Evolutionary conservation across 2,329 filamentous ascomycete species (phyloP).

Genomic region (Monosporascus ibericus): DNA sequence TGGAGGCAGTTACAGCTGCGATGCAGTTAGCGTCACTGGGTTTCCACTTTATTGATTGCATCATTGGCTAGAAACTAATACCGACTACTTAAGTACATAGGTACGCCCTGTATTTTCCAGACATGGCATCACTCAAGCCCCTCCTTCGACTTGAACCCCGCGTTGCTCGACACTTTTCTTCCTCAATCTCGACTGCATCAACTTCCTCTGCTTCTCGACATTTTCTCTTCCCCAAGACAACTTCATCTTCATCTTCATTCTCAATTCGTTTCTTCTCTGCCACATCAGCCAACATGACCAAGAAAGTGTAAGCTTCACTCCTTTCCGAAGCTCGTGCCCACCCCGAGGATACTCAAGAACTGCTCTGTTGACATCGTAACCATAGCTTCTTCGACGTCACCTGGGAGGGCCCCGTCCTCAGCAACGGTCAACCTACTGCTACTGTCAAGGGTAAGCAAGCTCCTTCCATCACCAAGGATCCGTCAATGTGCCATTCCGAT

Average conservation of each 20-base stretch:
- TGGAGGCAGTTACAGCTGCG: background rate
- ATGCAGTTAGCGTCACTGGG: background rate
- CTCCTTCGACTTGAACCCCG: constrained; percentile 16
- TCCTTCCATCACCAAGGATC: constrained; percentile 5
- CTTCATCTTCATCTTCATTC: constrained; percentile 30
- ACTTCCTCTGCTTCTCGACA: constrained; percentile 32
- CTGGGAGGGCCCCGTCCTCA: constrained; percentile 67
- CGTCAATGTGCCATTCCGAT: background rate
- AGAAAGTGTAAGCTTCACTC: constrained; percentile 57
- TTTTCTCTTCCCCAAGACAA: constrained; percentile 26
- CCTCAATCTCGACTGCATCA: constrained; percentile 16
- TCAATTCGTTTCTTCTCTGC: constrained; percentile 43
- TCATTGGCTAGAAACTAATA: background rate
- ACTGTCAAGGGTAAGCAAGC: constrained; percentile 52
- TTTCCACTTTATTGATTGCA: background rate
- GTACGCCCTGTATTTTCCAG: background rate
- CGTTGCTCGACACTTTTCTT: constrained; percentile 15
- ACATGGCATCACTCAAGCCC: constrained; percentile 7
- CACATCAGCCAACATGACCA: constrained; percentile 67
- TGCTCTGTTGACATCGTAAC: background rate
- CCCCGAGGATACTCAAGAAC: background rate
- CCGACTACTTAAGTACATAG: background rate
- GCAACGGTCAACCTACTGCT: constrained; percentile 47
- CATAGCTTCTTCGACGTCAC: constrained; percentile 63
- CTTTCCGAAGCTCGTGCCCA: background rate